phyloP scores from a whole-genome alignment of 2,329 filamentous ascomycete genomes.

The Hypoxylon sp. region DNA sequence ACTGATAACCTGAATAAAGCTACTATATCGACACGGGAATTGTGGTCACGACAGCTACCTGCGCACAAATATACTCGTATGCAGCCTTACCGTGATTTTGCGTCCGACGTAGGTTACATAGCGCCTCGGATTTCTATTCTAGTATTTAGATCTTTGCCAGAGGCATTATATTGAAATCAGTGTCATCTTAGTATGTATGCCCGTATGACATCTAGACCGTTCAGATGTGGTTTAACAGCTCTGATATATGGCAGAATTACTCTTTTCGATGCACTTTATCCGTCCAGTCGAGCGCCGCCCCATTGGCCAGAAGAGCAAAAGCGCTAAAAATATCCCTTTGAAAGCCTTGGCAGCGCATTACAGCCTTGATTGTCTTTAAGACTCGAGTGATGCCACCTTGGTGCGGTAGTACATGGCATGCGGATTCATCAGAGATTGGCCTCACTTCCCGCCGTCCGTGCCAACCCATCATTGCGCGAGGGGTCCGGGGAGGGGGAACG shows the following conservation, averaged over 20 bases:
- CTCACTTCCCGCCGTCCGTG: slow-evolving; percentile 39
- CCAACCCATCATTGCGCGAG: slow-evolving; percentile 28
- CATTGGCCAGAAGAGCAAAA: slow-evolving; percentile 25
- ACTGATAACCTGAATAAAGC: slow-evolving; percentile 8
- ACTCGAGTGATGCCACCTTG: slow-evolving; percentile 7
- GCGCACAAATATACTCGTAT: slow-evolving; percentile 31
- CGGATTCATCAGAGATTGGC: slow-evolving; percentile 39
- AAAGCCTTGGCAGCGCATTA: slow-evolving; percentile 31
- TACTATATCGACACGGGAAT: slow-evolving; percentile 10
- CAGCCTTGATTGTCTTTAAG: slow-evolving; percentile 9
- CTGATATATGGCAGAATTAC: slow-evolving; percentile 19
- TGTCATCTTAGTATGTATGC: slow-evolving; percentile 1
- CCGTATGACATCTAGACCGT: slow-evolving; percentile 28
- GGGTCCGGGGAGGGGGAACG: slow-evolving; percentile 15
- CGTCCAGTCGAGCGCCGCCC: slow-evolving; percentile 9
- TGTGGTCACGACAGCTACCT: slow-evolving; percentile 2
- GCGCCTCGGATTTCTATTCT: slow-evolving; percentile 27
- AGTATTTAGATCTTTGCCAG: slow-evolving; percentile 6
- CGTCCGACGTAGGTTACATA: slow-evolving; percentile 32
- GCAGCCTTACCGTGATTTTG: slow-evolving; percentile 36
- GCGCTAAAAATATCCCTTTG: slow-evolving; percentile 39
- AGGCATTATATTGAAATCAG: slow-evolving; percentile 21
- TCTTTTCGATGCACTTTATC: slow-evolving; percentile 21
- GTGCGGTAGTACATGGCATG: slow-evolving; percentile 33
- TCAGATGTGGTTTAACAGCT: slow-evolving; percentile 19